phyloP scores from a whole-genome alignment of 2,329 filamentous ascomycete genomes.

The Cordyceps pruinosa region DNA sequence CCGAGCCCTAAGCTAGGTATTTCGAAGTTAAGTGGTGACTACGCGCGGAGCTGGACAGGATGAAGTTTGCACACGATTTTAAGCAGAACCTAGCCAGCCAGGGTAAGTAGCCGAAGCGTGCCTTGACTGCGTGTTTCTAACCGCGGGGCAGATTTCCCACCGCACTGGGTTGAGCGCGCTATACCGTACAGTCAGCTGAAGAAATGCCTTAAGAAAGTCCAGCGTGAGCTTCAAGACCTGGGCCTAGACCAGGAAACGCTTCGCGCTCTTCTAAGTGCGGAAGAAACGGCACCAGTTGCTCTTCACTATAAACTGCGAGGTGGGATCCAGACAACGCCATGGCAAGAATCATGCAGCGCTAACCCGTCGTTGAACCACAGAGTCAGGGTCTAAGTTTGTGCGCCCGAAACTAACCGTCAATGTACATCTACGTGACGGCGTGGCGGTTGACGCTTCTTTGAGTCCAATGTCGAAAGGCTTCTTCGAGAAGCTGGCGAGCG shows the following conservation, averaged over 20 bases:
- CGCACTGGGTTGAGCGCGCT: conserved; percentile 64
- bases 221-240: conserved; percentile 60
- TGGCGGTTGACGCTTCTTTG: conserved; percentile 61
- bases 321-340: conserved; percentile 20
- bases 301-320: conserved; percentile 52
- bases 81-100: conserved; percentile 61
- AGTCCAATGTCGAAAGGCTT: conserved; percentile 58
- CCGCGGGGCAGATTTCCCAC: conserved; percentile 53
- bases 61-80: conserved; percentile 85
- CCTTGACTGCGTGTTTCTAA: background rate
- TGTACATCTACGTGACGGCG: conserved; percentile 58
- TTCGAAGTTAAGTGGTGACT: background rate
- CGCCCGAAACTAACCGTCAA: conserved; percentile 64
- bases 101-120: conserved; percentile 26
- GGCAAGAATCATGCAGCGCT: background rate
- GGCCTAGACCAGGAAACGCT: conserved; percentile 69
- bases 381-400: conserved; percentile 40
- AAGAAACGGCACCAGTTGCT: conserved; percentile 38
- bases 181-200: conserved; percentile 82
- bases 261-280: conserved; percentile 52
- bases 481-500: conserved; percentile 52
- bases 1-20: background rate
- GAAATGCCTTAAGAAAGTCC: conserved; percentile 79
- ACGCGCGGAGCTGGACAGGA: conserved; percentile 27
- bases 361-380: conserved; percentile 17